A percentile compares a stretch with the other conserved stretches of the same genome.
phyloP scores from a whole-genome alignment of 352 stramenopile species.

The Phytophthora tentaculata region DNA sequence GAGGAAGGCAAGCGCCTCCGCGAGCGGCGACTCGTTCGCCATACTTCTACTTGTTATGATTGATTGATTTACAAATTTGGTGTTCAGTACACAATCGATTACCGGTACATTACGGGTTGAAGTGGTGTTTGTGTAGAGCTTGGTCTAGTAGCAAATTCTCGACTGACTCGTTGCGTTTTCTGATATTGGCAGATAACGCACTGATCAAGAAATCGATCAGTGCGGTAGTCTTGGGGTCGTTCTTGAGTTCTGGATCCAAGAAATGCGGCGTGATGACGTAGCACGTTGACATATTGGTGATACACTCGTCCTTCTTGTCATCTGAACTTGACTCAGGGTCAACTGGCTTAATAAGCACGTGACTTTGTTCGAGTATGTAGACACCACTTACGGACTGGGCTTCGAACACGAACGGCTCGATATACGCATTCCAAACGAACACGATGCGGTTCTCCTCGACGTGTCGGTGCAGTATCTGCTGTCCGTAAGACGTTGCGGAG shows the following conservation, averaged over 20 bases:
- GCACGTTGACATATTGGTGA: conserved; percentile 56
- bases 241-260: conserved; percentile 33
- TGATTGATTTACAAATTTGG: not conserved
- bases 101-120: conserved; percentile 2
- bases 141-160: conserved; percentile 50
- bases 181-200: conserved; percentile 40
- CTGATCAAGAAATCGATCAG: conserved; percentile 54
- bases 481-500: conserved; percentile 50
- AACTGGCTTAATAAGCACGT: conserved; percentile 57
- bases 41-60: not conserved
- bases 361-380: conserved; percentile 58
- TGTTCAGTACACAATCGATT: conserved; percentile 5
- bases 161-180: conserved; percentile 45
- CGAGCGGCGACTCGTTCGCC: conserved; percentile 1
- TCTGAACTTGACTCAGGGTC: conserved; percentile 11
- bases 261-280: conserved; percentile 58
- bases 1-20: conserved; percentile 18
- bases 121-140: conserved; percentile 25
- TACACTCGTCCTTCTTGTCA: conserved; percentile 28
- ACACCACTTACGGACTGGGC: conserved; percentile 44
- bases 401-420: conserved; percentile 60
- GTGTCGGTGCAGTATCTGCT: conserved; percentile 63
- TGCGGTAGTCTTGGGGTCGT: conserved; percentile 33
- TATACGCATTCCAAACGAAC: conserved; percentile 61
- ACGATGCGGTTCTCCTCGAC: conserved; percentile 61